Evolutionary conservation across 2,329 filamentous ascomycete genomes (phyloP), one percentile per base, ranked within the genome.

Genomic region (Trichoderma breve): DNA sequence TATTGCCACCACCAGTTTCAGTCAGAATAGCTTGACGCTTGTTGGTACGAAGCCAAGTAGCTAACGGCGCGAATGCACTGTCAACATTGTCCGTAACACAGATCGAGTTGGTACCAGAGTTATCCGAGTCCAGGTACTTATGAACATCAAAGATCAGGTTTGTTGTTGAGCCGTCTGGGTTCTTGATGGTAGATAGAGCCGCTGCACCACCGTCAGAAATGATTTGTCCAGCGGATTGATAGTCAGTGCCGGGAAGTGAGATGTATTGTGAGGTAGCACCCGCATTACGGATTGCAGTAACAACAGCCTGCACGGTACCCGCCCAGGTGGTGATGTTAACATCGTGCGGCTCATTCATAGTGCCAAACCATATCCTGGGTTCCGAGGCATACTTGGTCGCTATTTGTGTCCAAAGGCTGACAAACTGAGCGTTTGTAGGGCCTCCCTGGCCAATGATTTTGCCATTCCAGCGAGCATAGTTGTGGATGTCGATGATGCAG

Each of bases 311-410:
- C 70, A 87, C 85, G 0, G 88, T 88, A 2, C 82, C 78, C 0
- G 86, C 88, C 90, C 90, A 91, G 1, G 79, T 79, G 55, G 76
- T 78, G 75, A 90, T 82, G 75, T 88, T 84, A 70, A 86, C 80
- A 69, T 88, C 85, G 78, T 90, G 87, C 15, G 90, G 89, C 81
- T 89, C 90, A 80, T 92, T 92, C 89, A 91, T 91, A 55, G 91
- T 76, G 24, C 88, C 89, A 74, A 91, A 91, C 81, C 53, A 86
- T 86, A 36, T 82, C 76, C 69, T 87, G 79, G 9, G 78, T 91
- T 91, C 78, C 88, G 87, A 2, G 80, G 64, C 64, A 28, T 67
- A 67, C 9, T 67, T 39, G 14, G 64, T 67, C 82, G 90, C 90
- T 3, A 89, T 76, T 72, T 86, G 82, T 2, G 77, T 78, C 89